Percentiles rank a stretch among this genome's conserved stretches.
phyloP scores from a whole-genome alignment of 257 asterid species.

The Rubia yunnanensis region DNA sequence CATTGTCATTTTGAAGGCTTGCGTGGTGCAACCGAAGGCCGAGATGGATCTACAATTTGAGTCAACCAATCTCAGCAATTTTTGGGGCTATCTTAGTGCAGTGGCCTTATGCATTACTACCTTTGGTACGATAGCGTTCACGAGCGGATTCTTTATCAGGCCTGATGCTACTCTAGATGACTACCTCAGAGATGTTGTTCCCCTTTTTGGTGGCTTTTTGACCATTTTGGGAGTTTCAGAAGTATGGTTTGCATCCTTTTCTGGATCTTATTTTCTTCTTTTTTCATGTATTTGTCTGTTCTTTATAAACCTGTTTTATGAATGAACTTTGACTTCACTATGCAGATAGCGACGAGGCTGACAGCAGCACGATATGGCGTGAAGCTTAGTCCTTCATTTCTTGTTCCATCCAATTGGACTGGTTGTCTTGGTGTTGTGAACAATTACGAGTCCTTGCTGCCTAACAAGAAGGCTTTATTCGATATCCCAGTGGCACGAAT shows the following conservation, averaged over 20 bases:
- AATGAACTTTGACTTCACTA: conserved; percentile 3
- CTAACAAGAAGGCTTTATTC: conserved; percentile 74
- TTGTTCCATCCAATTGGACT: conserved; percentile 89
- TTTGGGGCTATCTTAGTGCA: conserved; percentile 76
- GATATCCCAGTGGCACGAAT: conserved; percentile 87
- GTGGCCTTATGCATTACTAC: conserved; percentile 60
- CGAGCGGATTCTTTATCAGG: conserved; percentile 79
- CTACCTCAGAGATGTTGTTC: conserved; percentile 53
- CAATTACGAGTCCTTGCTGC: conserved; percentile 73
- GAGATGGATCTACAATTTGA: conserved; percentile 90
- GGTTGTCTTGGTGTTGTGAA: conserved; percentile 91
- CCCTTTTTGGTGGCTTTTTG: conserved; percentile 88
- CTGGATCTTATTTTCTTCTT: not conserved
- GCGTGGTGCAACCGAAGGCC: conserved; percentile 85
- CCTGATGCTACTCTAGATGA: conserved; percentile 75
- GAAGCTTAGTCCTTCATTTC: conserved; percentile 90
- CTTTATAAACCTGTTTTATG: not conserved
- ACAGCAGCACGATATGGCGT: conserved; percentile 72
- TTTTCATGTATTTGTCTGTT: not conserved
- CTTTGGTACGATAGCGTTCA: conserved; percentile 74
- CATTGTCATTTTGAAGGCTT: conserved; percentile 42
- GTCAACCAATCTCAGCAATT: conserved; percentile 51
- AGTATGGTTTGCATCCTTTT: conserved; percentile 32
- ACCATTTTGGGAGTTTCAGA: conserved; percentile 83
- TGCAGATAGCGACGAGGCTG: conserved; percentile 67